A percentile compares a stretch with the other conserved stretches of the same genome.
Conservation (phyloP, 129 eudicot species). For the Kitagawia praeruptora region DNA sequence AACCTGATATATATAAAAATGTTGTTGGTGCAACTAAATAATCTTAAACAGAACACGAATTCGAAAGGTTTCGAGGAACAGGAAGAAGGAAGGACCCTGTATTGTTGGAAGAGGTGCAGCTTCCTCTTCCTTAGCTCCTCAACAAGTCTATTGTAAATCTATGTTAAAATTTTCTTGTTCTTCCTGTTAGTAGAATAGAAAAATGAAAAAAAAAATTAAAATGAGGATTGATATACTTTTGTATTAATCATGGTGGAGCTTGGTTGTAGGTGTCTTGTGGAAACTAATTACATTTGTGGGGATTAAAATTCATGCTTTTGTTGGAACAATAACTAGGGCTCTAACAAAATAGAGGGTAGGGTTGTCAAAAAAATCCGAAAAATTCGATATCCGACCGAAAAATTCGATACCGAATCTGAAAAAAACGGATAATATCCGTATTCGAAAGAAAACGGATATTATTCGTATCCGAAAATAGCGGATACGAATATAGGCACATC, state of each 20-base stretch:
- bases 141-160: background rate
- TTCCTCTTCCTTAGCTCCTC: conserved; percentile 20
- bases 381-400: too few species aligned
- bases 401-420: too few species aligned
- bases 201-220: background rate
- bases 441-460: too few species aligned
- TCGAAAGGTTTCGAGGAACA: background rate
- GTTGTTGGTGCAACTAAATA: background rate
- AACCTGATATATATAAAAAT: background rate
- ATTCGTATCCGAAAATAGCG: too few species aligned
- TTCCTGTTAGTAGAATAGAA: background rate
- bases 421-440: too few species aligned
- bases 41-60: too few species aligned
- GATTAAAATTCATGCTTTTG: background rate
- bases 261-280: conserved; percentile 17
- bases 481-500: too few species aligned
- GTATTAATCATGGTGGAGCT: conserved; percentile 11
- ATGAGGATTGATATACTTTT: background rate
- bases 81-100: conserved; percentile 18
- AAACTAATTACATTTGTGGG: conserved; percentile 6
- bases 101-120: background rate
- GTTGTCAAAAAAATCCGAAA: too few species aligned
- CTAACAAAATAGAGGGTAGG: too few species aligned
- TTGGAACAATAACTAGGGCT: background rate
- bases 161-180: background rate